Base-by-base conservation (phyloP, 768 basidiomycete genomes). In the Suillus luteus region DNA sequence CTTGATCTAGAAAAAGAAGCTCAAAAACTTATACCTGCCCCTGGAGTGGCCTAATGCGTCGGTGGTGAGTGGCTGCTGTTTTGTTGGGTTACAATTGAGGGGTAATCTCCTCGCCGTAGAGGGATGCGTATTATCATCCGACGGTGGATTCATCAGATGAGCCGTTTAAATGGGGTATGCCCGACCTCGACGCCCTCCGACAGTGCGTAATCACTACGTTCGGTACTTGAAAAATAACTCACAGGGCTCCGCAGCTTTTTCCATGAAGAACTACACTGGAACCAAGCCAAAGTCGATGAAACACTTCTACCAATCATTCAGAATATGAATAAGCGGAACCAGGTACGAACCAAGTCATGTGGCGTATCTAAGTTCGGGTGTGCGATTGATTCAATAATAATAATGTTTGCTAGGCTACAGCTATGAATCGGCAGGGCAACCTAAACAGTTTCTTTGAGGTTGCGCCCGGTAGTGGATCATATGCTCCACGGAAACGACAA, bases 151-250 rank as follows among this genome's bases (percentile, higher is more conserved):
- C 86, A 44, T 96, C 95, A 1, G 89, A 95, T 62, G 96, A 98
- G 66, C 89, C 92, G 0, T 99, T 99, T 75, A 93, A 94, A 70
- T 99, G 96, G 96, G 95, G 93, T 5, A 79, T 95, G 66, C 94
- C 96, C n/a, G 97, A 99, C 73, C 85, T 99, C 2, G 94, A 97
- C 71, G 95, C 90, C 3, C 84, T 99, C 61, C 87, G 95, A 66
- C 77, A 83, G 93, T 96, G 73, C 62, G 86, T 78, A 59, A 63
- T 54, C 11, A 27, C 57, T 38, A 17, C 22, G 3, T 24, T 24
- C 19, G 24, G 67, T 66, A 57, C 61, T 4, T 46, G 38, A 61
- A 37, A 59, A 67, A 49, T 55, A 58, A 52, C 70, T 73, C 59
- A 72, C 60, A 64, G 55, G 19, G 49, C 59, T 51, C 27, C 24